These are phyloP conservation scores for Colletotrichum gigasporum DNA, from an alignment of 2,329 filamentous ascomycete species.

Conservation along the genomic window DNA sequence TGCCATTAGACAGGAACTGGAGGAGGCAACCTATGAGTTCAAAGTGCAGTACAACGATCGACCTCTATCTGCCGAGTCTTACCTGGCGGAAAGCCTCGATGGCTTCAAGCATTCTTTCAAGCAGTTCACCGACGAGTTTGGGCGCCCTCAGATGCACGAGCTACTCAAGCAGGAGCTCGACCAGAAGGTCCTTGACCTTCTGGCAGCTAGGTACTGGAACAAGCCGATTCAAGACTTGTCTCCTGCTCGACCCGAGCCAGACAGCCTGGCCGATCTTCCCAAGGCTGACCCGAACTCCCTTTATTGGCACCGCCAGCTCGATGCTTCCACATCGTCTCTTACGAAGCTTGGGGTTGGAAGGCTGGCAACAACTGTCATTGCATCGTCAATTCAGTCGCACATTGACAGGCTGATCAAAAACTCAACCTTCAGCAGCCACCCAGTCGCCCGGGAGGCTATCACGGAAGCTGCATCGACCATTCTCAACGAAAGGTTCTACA, in stretches of 20 bases:
- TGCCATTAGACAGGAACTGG: conserved; percentile 92
- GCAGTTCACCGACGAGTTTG: conserved; percentile 89
- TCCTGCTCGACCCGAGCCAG: conserved; percentile 70
- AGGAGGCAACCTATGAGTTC: conserved; percentile 97
- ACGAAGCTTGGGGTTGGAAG: conserved; percentile 95
- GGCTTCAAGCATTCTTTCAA: conserved; percentile 99
- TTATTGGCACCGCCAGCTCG: conserved; percentile 94
- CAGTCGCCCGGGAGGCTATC: conserved; percentile 93
- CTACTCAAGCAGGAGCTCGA: conserved; percentile 93
- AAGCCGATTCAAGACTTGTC: conserved; percentile 89
- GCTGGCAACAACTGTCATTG: conserved; percentile 90
- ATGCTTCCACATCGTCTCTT: conserved; percentile 87
- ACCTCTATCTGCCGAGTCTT: conserved; percentile 93
- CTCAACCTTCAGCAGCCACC: conserved; percentile 89
- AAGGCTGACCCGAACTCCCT: conserved; percentile 86
- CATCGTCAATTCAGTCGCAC: conserved; percentile 85
- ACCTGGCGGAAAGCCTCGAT: conserved; percentile 93
- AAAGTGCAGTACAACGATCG: conserved; percentile 99
- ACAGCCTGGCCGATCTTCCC: conserved; percentile 80
- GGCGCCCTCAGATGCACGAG: conserved; percentile 86
- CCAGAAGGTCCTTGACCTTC: conserved; percentile 90
- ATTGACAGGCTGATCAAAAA: conserved; percentile 80
- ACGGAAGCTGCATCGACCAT: conserved; percentile 90
- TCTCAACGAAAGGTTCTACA: conserved; percentile 93
- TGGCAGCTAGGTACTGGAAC: conserved; percentile 97